Percentiles rank a stretch among this genome's conserved stretches.
These are phyloP conservation scores for Aspergillus bridgeri DNA, from an alignment of 495 filamentous ascomycete genomes.

Conservation along the genomic window DNA sequence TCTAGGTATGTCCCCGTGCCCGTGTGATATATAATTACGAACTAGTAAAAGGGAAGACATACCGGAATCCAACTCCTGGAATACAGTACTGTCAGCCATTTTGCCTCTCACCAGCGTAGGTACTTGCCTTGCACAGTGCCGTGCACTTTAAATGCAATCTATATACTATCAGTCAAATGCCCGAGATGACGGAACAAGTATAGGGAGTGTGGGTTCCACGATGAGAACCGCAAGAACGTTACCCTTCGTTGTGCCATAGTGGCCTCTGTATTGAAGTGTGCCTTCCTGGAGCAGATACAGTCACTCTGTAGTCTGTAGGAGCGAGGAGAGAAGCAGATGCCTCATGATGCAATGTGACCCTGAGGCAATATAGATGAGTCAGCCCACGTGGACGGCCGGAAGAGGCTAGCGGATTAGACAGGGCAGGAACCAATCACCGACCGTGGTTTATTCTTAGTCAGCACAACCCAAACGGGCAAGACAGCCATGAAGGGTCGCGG, in stretches of 20 bases:
- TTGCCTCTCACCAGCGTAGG: neutral
- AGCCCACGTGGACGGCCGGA: neutral
- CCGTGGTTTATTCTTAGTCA: neutral
- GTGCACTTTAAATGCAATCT: constrained; percentile 52
- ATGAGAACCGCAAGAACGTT: neutral
- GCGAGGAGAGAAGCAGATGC: neutral
- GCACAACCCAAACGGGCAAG: neutral
- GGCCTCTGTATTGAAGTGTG: neutral
- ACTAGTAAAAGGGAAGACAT: constrained; percentile 22
- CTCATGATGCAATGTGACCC: neutral
- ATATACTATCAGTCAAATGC: neutral
- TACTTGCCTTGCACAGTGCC: constrained; percentile 50
- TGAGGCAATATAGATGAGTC: neutral
- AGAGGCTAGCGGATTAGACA: neutral
- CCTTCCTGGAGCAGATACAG: neutral
- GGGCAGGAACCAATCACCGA: neutral
- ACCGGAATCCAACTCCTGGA: constrained; percentile 72
- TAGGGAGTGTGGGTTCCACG: neutral
- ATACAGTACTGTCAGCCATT: too few relatives aligned
- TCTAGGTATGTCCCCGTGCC: too few relatives aligned
- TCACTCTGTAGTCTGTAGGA: too few relatives aligned
- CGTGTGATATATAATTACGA: neutral
- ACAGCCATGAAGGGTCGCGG: too few relatives aligned
- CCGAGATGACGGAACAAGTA: constrained; percentile 6
- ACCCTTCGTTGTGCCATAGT: neutral